Percentiles rank a stretch among this genome's conserved stretches.
Conservation (phyloP, 2,329 filamentous ascomycete species). For the Talaromyces sp. region DNA sequence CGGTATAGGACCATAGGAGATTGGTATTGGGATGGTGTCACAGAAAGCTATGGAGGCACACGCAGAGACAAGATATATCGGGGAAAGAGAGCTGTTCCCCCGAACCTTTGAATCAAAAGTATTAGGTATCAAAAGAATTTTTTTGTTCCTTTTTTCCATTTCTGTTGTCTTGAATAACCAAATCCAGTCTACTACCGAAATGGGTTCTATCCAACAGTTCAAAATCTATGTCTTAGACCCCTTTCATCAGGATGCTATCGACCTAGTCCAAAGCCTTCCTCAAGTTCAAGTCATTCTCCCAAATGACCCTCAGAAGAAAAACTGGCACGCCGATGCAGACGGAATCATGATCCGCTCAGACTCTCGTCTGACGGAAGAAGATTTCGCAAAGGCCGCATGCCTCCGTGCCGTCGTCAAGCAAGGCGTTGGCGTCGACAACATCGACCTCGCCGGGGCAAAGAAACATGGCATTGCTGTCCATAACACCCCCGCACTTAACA, state of each 20-base stretch:
- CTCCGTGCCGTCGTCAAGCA: slow-evolving; percentile 31
- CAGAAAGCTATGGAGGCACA: neutral
- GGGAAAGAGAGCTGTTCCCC: neutral
- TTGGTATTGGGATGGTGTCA: neutral
- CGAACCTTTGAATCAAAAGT: neutral
- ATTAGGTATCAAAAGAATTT: neutral
- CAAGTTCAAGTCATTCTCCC: slow-evolving; percentile 20
- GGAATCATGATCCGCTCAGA: slow-evolving; percentile 27
- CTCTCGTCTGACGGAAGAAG: slow-evolving; percentile 21
- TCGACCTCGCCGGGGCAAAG: slow-evolving; percentile 27
- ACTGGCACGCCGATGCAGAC: slow-evolving; percentile 24
- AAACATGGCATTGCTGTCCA: slow-evolving; percentile 23
- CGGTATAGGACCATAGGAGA: neutral
- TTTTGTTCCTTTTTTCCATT: neutral
- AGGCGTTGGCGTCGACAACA: slow-evolving; percentile 30
- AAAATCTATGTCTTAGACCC: slow-evolving; percentile 23
- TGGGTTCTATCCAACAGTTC: neutral
- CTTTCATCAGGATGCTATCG: slow-evolving; percentile 29
- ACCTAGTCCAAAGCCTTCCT: slow-evolving; percentile 18
- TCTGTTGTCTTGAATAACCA: neutral
- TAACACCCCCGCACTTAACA: slow-evolving; percentile 29
- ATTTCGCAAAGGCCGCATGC: slow-evolving; percentile 24
- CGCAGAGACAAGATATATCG: neutral
- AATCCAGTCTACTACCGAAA: neutral
- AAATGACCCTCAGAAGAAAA: slow-evolving; percentile 16